A percentile compares a stretch with the other conserved stretches of the same genome.
Evolutionary conservation across 192 early-diverging fungal genomes (phyloP).

Genomic region (Entomortierella parvispora): DNA sequence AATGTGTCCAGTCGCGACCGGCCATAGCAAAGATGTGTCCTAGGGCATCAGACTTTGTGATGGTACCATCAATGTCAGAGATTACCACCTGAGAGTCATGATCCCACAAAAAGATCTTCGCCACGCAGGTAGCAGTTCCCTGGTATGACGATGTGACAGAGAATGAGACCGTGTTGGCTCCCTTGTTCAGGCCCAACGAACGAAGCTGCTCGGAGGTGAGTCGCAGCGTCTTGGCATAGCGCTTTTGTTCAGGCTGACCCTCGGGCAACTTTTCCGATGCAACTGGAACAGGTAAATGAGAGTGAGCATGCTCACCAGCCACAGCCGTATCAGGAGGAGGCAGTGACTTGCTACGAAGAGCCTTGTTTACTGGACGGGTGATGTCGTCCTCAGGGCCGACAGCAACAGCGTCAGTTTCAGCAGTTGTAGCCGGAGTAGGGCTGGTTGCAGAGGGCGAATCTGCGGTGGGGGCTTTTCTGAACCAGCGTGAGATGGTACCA

Average conservation of each 20-base stretch:
- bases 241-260: slow-evolving; percentile 22
- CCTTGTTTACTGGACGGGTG: slow-evolving; percentile 24
- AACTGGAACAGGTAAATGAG: slow-evolving; percentile 25
- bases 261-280: slow-evolving; percentile 21
- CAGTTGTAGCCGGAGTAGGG: background rate
- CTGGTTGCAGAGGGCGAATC: background rate
- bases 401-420: slow-evolving; percentile 12
- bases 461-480: slow-evolving; percentile 34
- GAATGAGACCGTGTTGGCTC: slow-evolving; percentile 92
- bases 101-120: slow-evolving; percentile 92
- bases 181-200: slow-evolving; percentile 80
- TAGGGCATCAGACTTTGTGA: slow-evolving; percentile 96
- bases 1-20: slow-evolving; percentile 98
- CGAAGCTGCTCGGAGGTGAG: slow-evolving; percentile 93
- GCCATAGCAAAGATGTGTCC: slow-evolving; percentile 98
- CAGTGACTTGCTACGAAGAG: slow-evolving; percentile 40
- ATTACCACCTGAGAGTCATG: slow-evolving; percentile 89
- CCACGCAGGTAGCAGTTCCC: slow-evolving; percentile 79
- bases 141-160: slow-evolving; percentile 82
- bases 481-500: slow-evolving; percentile 47
- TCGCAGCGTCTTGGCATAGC: slow-evolving; percentile 90
- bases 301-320: slow-evolving; percentile 10
- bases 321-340: slow-evolving; percentile 26
- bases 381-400: slow-evolving; percentile 16
- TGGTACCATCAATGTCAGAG: slow-evolving; percentile 98